Percentiles rank a stretch among this genome's conserved stretches.
These are phyloP conservation scores for Cystobasidiaceae sp. DNA, from an alignment of 1,284 basidiomycete genomes.

Conservation along the genomic window DNA sequence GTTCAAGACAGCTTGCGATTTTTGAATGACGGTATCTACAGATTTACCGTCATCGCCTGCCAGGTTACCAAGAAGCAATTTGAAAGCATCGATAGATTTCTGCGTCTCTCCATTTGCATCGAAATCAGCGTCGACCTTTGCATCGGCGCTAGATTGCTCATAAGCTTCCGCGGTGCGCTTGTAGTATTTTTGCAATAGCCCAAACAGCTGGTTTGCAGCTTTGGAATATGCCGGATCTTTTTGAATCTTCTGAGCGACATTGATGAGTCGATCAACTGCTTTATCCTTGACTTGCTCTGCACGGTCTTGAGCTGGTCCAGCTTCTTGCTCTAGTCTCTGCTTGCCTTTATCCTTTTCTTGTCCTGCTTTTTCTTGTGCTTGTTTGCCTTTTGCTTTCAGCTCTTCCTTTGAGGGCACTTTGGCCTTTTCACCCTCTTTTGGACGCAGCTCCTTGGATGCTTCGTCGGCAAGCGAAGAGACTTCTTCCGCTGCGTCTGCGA, in stretches of 20 bases:
- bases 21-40: constrained; percentile 46
- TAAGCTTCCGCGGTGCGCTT: constrained; percentile 48
- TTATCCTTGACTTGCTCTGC: constrained; percentile 49
- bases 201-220: constrained; percentile 47
- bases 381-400: constrained; percentile 47
- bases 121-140: constrained; percentile 46
- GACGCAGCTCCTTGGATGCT: constrained; percentile 10
- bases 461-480: constrained; percentile 3
- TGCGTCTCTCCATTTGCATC: constrained; percentile 35
- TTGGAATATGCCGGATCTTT: constrained; percentile 48
- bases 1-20: constrained; percentile 47
- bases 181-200: constrained; percentile 50
- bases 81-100: constrained; percentile 12
- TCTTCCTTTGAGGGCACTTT: constrained; percentile 21
- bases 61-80: constrained; percentile 47
- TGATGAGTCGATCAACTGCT: constrained; percentile 48
- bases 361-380: constrained; percentile 33
- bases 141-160: constrained; percentile 47
- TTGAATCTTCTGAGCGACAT: constrained; percentile 45
- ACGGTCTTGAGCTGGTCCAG: constrained; percentile 42
- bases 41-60: constrained; percentile 46
- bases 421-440: constrained; percentile 23
- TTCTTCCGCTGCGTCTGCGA: constrained; percentile 47
- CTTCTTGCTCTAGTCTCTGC: constrained; percentile 12
- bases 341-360: constrained; percentile 24